phyloP scores from a whole-genome alignment of 1,139 yeast species.

The Kluyveromyces marxianus region DNA sequence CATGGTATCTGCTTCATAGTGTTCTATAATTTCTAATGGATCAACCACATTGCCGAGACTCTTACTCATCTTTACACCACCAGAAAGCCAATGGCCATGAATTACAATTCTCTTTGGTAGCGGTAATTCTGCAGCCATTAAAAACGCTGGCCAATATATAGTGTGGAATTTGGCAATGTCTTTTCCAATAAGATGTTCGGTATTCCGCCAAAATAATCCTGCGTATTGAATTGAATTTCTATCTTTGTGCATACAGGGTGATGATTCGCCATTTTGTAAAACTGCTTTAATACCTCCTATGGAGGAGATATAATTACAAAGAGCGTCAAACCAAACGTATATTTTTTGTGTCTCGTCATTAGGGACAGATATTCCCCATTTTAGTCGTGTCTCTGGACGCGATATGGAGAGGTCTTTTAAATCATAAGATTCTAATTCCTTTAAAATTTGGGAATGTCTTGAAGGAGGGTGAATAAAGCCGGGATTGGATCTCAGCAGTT shows the following conservation, averaged over 20 bases:
- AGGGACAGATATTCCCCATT: constrained; percentile 93
- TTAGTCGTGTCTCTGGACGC: constrained; percentile 65
- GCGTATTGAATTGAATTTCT: constrained; percentile 31
- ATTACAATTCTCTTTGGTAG: constrained; percentile 72
- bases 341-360: constrained; percentile 67
- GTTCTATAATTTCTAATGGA: constrained; percentile 54
- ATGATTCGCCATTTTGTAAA: constrained; percentile 18
- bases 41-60: constrained; percentile 94
- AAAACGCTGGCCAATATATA: constrained; percentile 89
- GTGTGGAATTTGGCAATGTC: constrained; percentile 87
- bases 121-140: constrained; percentile 71
- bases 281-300: constrained; percentile 48
- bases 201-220: constrained; percentile 24
- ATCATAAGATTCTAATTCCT: constrained; percentile 44
- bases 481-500: constrained; percentile 33
- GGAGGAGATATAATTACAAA: constrained; percentile 74
- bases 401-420: constrained; percentile 74
- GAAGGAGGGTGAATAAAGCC: constrained; percentile 58
- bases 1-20: constrained; percentile 66
- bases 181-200: constrained; percentile 83
- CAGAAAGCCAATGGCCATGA: constrained; percentile 91
- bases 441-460: constrained; percentile 48
- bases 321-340: constrained; percentile 97
- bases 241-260: constrained; percentile 6
- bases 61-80: constrained; percentile 89